These are phyloP conservation scores for Arachnopeziza araneosa DNA, from an alignment of 2,329 filamentous ascomycete species.

Conservation along the genomic window DNA sequence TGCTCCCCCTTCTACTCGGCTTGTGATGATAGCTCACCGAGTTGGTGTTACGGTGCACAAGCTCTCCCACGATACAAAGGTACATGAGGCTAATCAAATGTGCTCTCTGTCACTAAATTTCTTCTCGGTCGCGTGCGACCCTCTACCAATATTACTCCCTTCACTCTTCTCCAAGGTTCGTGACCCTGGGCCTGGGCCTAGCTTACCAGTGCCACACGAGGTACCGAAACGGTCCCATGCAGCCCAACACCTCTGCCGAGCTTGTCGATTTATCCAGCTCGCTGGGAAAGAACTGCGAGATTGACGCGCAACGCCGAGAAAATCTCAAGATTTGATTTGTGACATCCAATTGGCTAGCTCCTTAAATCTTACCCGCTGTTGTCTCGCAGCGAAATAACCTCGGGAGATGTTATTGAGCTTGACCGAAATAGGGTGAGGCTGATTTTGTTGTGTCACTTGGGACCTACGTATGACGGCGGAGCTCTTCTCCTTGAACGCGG, in stretches of 20 bases:
- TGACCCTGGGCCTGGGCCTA: not conserved
- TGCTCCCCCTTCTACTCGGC: not conserved
- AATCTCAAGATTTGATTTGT: not conserved
- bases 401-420: not conserved
- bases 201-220: not conserved
- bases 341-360: not conserved
- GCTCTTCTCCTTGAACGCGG: no score
- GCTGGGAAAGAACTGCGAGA: not conserved
- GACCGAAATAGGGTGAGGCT: not conserved
- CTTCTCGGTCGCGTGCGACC: not conserved
- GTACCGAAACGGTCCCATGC: not conserved
- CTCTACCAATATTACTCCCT: not conserved
- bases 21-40: not conserved
- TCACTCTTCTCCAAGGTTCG: not conserved
- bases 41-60: not conserved
- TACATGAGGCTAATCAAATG: not conserved
- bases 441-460: no score
- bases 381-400: not conserved
- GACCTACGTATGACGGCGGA: no score
- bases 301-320: not conserved
- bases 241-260: not conserved
- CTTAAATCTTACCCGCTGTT: not conserved
- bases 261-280: not conserved
- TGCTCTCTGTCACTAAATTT: not conserved
- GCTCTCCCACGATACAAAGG: not conserved